A percentile compares a stretch with the other conserved stretches of the same genome.
These are phyloP conservation scores for Beauveria brongniartii DNA, from an alignment of 2,329 filamentous ascomycete species.

Conservation along the genomic window DNA sequence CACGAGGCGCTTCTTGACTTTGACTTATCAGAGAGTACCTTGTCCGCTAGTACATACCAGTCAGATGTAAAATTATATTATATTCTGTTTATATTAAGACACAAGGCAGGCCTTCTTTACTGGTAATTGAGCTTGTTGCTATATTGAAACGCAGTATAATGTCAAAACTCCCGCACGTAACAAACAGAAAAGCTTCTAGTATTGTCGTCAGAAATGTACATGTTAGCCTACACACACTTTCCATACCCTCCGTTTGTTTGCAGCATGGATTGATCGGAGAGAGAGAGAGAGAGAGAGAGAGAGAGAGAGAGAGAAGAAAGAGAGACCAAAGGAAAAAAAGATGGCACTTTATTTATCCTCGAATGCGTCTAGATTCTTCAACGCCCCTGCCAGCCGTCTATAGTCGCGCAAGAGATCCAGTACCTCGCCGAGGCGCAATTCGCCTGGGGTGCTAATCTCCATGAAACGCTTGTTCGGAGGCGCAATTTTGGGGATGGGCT, in stretches of 20 bases:
- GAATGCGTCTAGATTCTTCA: constrained; percentile 57
- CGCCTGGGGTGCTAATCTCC: constrained; percentile 60
- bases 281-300: neutral
- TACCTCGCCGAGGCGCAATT: constrained; percentile 67
- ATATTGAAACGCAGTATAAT: no score
- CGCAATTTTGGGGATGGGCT: constrained; percentile 46
- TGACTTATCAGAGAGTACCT: neutral
- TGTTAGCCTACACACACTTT: neutral
- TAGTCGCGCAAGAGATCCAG: constrained; percentile 66
- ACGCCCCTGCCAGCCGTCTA: constrained; percentile 56
- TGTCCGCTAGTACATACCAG: neutral
- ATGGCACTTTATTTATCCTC: constrained; percentile 28
- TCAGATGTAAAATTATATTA: neutral
- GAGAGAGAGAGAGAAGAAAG: neutral
- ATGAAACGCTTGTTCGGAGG: constrained; percentile 68
- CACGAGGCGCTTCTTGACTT: neutral
- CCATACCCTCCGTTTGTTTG: neutral
- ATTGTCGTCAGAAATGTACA: no score
- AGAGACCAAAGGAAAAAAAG: neutral
- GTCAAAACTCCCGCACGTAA: neutral
- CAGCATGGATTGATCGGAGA: neutral
- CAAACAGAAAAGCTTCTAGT: neutral
- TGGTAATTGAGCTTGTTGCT: neutral
- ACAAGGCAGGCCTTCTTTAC: neutral
- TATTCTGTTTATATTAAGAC: neutral